phyloP scores from a whole-genome alignment of 2,329 filamentous ascomycete species.

The Sporothrix dimorphospora region DNA sequence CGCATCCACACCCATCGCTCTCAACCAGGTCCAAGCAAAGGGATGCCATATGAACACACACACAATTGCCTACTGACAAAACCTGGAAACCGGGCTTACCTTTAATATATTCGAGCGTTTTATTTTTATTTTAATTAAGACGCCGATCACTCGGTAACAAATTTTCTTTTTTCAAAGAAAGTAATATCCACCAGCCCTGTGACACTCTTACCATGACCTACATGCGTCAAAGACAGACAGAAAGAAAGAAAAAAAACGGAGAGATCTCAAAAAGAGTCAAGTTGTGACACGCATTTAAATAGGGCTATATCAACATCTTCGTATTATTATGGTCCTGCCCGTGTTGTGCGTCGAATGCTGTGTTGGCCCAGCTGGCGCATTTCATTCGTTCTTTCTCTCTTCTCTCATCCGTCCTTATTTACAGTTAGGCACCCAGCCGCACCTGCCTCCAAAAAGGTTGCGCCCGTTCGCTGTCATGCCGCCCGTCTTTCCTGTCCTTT shows the following conservation, averaged over 20 bases:
- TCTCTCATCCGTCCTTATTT: not conserved
- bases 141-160: not conserved
- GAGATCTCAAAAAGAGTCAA: not conserved
- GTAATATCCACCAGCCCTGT: too few relatives aligned
- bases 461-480: not conserved
- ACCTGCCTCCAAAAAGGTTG: not conserved
- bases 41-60: conserved; percentile 7
- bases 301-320: not conserved
- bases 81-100: not conserved
- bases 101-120: not conserved
- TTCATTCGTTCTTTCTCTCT: not conserved
- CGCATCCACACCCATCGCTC: not conserved
- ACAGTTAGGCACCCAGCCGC: not conserved
- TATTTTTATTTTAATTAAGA: too few relatives aligned
- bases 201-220: too few relatives aligned
- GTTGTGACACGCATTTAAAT: not conserved
- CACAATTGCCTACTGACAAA: not conserved
- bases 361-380: not conserved
- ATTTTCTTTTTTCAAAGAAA: too few relatives aligned
- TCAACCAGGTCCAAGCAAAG: conserved; percentile 15
- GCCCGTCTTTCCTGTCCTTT: not conserved
- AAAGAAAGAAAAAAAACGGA: not conserved
- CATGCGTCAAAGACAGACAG: not conserved
- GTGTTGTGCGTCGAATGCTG: not conserved
- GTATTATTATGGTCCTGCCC: not conserved